These are phyloP conservation scores for Crotalaria pallida DNA, from an alignment of 306 rosid species.

Conservation along the genomic window DNA sequence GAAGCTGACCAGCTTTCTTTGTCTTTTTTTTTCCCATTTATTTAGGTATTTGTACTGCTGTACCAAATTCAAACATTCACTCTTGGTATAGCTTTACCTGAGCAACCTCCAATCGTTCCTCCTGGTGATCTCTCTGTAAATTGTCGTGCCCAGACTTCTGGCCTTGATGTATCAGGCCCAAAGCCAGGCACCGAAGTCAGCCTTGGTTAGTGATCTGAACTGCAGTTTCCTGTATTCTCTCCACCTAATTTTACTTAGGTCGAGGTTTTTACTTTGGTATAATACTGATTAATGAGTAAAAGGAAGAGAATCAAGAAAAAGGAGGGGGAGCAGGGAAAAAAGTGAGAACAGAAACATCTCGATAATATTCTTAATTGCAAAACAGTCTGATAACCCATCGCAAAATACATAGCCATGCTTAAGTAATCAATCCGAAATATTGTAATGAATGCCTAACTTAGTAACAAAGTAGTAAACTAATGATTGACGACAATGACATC, in stretches of 20 bases:
- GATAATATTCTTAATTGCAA: not conserved
- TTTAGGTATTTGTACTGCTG: slow-evolving; percentile 77
- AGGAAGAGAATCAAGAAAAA: not conserved
- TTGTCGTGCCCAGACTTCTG: slow-evolving; percentile 54
- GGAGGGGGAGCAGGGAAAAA: not conserved
- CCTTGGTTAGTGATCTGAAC: slow-evolving; percentile 63
- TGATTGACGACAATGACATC: not conserved
- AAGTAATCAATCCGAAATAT: slow-evolving; percentile 1
- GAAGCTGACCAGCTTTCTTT: not conserved
- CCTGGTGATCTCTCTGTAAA: slow-evolving; percentile 40
- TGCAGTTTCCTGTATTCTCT: slow-evolving; percentile 11
- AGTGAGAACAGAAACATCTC: not conserved
- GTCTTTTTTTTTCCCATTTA: not conserved
- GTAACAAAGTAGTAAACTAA: not conserved
- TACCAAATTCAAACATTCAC: slow-evolving; percentile 85
- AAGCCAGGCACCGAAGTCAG: slow-evolving; percentile 69
- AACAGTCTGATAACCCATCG: not conserved
- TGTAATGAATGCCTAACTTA: not conserved
- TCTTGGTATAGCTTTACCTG: slow-evolving; percentile 70
- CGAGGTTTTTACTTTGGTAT: slow-evolving; percentile 9
- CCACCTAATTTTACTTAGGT: not conserved
- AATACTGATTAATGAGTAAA: slow-evolving; percentile 4
- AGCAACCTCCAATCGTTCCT: slow-evolving; percentile 64
- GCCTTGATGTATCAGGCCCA: slow-evolving; percentile 59
- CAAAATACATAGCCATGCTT: not conserved